Conservation (phyloP, 2,329 filamentous ascomycete species). For the Cyanodermella asteris region DNA sequence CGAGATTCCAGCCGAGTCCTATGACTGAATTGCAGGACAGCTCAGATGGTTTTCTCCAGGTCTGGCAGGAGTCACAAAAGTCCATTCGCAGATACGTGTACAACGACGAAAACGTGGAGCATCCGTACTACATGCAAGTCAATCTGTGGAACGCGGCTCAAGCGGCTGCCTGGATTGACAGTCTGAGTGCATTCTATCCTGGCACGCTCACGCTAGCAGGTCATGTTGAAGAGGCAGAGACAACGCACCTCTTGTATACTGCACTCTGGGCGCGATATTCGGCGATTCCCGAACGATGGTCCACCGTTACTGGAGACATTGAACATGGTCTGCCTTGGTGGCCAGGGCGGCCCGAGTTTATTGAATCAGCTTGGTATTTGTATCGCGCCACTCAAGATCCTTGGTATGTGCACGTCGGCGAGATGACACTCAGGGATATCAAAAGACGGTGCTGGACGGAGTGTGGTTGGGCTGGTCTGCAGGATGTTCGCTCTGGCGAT, state of each 20-base stretch:
- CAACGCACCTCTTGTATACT: conserved; percentile 74
- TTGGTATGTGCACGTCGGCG: conserved; percentile 88
- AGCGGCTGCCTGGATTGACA: conserved; percentile 87
- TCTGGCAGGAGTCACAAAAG: conserved; percentile 68
- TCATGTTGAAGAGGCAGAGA: conserved; percentile 73
- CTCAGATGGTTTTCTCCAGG: conserved; percentile 54
- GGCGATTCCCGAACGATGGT: conserved; percentile 89
- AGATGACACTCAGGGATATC: conserved; percentile 85
- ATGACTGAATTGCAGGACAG: conserved; percentile 45
- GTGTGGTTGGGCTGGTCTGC: conserved; percentile 83
- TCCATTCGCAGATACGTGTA: conserved; percentile 86
- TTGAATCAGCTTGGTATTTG: conserved; percentile 92
- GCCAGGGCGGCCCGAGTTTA: conserved; percentile 86
- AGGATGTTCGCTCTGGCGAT: conserved; percentile 63
- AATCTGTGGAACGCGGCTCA: conserved; percentile 75
- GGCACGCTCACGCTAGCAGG: conserved; percentile 70
- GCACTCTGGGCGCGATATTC: conserved; percentile 88
- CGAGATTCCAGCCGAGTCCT: conserved; percentile 15
- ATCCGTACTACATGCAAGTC: conserved; percentile 82
- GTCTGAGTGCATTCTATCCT: conserved; percentile 84
- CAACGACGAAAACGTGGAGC: conserved; percentile 48
- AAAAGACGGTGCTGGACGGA: conserved; percentile 68
- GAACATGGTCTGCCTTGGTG: conserved; percentile 84
- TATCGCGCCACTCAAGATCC: conserved; percentile 83
- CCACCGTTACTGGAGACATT: conserved; percentile 58